phyloP scores from a whole-genome alignment of 805 yeast genomes.

The Sugiyamaella chiloensis region DNA sequence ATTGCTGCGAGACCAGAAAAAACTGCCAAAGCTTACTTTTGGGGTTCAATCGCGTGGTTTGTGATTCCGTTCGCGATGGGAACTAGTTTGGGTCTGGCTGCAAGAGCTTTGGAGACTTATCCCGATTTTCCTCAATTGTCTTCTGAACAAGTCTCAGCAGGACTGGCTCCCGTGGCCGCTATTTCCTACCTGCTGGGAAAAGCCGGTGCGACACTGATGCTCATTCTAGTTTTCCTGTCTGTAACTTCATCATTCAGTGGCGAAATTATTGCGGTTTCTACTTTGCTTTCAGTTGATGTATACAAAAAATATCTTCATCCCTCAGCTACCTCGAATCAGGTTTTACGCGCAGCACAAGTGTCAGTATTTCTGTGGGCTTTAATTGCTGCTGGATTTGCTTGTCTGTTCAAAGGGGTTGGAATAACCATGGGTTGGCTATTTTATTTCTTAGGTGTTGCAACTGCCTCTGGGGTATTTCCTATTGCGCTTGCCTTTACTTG shows the following conservation, averaged over 20 bases:
- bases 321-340: neutral
- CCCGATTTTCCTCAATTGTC: slow-evolving; percentile 60
- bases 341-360: neutral
- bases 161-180: neutral
- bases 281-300: neutral
- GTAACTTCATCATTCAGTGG: neutral
- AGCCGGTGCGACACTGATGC: neutral
- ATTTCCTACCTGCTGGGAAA: neutral
- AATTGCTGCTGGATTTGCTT: neutral
- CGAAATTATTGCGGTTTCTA: neutral
- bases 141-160: neutral
- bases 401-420: neutral
- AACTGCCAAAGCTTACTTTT: slow-evolving; percentile 79
- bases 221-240: neutral
- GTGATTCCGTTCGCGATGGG: slow-evolving; percentile 82
- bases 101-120: slow-evolving; percentile 63
- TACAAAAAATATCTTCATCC: neutral
- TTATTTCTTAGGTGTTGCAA: neutral
- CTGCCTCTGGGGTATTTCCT: slow-evolving; percentile 15
- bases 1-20: slow-evolving; percentile 81
- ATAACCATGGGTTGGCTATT: neutral
- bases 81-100: slow-evolving; percentile 84
- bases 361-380: neutral
- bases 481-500: neutral
- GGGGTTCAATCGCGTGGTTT: slow-evolving; percentile 90